phyloP scores from a whole-genome alignment of 179 eudicot genomes.

The Nepenthes alata region DNA sequence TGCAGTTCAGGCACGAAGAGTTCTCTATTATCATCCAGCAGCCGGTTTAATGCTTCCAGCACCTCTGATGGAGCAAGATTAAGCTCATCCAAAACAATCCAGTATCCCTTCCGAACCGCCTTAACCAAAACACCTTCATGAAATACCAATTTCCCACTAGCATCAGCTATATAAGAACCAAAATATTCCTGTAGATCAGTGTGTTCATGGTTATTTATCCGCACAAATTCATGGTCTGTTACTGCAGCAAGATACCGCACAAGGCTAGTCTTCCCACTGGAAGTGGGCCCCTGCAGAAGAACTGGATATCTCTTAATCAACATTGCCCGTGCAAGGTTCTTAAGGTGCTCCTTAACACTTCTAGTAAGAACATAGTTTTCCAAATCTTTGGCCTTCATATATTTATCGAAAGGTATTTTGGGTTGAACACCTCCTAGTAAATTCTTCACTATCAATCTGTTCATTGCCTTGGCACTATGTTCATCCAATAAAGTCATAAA shows the following conservation, averaged over 20 bases:
- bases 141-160: conserved; percentile 68
- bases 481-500: conserved; percentile 66
- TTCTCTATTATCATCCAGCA: conserved; percentile 92
- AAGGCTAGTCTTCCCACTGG: conserved; percentile 98
- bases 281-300: conserved; percentile 95
- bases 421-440: conserved; percentile 51
- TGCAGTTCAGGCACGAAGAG: conserved; percentile 82
- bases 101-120: conserved; percentile 85
- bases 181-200: conserved; percentile 95
- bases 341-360: conserved; percentile 69
- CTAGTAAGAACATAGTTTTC: conserved; percentile 58
- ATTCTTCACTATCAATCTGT: conserved; percentile 30
- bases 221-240: conserved; percentile 88
- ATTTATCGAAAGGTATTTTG: conserved; percentile 30
- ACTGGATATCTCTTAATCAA: conserved; percentile 83
- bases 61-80: conserved; percentile 98
- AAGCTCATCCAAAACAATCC: conserved; percentile 98
- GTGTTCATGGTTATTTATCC: conserved; percentile 95
- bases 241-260: conserved; percentile 86
- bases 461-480: conserved; percentile 60
- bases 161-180: conserved; percentile 89
- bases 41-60: conserved; percentile 82
- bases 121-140: conserved; percentile 90
- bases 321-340: conserved; percentile 68
- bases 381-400: conserved; percentile 26